A percentile compares a stretch with the other conserved stretches of the same genome.
These are phyloP conservation scores for Aureobasidium sp. DNA, from an alignment of 2,329 filamentous ascomycete species.

Conservation along the genomic window DNA sequence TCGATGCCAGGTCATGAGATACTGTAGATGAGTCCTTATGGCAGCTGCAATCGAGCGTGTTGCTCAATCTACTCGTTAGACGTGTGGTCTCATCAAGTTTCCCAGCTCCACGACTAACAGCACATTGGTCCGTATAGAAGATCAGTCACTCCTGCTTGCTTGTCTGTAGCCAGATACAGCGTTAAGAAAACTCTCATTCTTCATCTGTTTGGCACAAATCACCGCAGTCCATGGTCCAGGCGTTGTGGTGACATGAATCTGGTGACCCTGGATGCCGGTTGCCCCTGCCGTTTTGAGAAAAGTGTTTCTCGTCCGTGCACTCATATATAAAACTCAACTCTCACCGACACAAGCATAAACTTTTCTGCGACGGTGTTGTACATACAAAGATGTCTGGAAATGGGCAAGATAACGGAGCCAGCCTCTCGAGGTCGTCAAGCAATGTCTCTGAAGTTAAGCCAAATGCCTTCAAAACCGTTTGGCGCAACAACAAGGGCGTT, in stretches of 20 bases:
- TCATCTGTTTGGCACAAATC: not conserved
- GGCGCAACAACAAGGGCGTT: conserved; percentile 9
- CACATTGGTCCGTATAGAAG: too few relatives aligned
- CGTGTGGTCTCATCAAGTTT: too few relatives aligned
- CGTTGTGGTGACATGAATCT: not conserved
- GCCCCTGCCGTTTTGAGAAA: not conserved
- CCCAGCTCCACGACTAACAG: too few relatives aligned
- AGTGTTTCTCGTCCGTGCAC: not conserved
- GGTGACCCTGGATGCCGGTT: not conserved
- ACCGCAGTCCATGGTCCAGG: not conserved
- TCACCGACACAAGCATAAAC: not conserved
- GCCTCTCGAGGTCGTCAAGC: not conserved
- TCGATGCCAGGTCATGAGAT: not conserved
- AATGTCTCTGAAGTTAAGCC: not conserved
- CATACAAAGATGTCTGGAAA: not conserved
- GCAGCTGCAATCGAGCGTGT: not conserved
- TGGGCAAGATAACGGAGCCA: not conserved
- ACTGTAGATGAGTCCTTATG: not conserved
- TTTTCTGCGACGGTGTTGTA: not conserved
- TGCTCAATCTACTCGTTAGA: too few relatives aligned
- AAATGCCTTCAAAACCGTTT: not conserved
- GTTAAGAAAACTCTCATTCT: not conserved
- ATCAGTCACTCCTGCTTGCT: not conserved
- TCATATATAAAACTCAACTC: not conserved
- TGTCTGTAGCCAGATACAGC: not conserved